phyloP scores from a whole-genome alignment of 805 yeast genomes.

The Saccharomycopsis sp. region DNA sequence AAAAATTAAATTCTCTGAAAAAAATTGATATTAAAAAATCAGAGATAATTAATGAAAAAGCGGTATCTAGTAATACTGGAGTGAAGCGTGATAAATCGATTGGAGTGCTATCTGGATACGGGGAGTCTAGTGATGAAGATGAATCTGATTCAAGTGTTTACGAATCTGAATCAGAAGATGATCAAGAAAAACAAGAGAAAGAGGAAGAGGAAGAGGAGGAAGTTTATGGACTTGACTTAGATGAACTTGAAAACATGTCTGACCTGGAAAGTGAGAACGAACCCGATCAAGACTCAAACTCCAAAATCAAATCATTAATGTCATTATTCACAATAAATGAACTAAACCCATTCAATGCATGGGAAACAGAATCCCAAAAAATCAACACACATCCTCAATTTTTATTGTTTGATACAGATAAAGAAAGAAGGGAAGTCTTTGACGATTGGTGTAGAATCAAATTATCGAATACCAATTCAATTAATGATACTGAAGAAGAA shows the following conservation, averaged over 20 bases:
- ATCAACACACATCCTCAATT: slow-evolving; percentile 35
- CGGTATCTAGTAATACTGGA: too few species aligned
- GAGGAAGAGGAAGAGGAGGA: slow-evolving; percentile 6
- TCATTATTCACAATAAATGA: slow-evolving; percentile 26
- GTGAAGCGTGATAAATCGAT: neutral
- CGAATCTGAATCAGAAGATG: neutral
- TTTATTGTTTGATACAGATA: slow-evolving; percentile 25
- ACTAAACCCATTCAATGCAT: slow-evolving; percentile 35
- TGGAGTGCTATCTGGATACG: neutral
- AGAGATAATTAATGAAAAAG: neutral
- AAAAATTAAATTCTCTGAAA: neutral
- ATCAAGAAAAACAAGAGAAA: neutral
- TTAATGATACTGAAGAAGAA: neutral
- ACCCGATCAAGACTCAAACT: slow-evolving; percentile 19
- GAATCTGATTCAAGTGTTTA: neutral
- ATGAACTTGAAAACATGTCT: slow-evolving; percentile 19
- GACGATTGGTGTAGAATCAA: slow-evolving; percentile 44
- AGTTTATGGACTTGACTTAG: slow-evolving; percentile 10
- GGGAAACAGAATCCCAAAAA: slow-evolving; percentile 36
- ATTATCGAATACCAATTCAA: too few species aligned
- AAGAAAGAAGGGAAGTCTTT: slow-evolving; percentile 30
- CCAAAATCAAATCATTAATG: slow-evolving; percentile 22
- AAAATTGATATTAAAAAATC: too few species aligned
- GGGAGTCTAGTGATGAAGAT: slow-evolving; percentile 1
- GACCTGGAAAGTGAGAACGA: slow-evolving; percentile 15